These are phyloP conservation scores for Pugionium dolabratum DNA, from an alignment of 345 rosid species.

Conservation along the genomic window DNA sequence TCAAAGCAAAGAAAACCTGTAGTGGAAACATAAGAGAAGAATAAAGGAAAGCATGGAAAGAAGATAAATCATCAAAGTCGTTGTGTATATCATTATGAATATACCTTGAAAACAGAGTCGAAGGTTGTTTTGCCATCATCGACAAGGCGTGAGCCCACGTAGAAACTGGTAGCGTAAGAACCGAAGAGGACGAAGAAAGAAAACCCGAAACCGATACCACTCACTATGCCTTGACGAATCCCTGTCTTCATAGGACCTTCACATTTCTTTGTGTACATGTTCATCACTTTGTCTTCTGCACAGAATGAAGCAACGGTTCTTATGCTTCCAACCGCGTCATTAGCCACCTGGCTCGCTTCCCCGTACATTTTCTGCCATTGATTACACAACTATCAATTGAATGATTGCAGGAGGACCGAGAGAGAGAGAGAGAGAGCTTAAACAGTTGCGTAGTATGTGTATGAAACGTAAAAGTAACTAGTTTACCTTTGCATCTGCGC, in stretches of 20 bases:
- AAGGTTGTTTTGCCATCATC: constrained; percentile 54
- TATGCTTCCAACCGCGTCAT: constrained; percentile 85
- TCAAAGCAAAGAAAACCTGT: constrained; percentile 75
- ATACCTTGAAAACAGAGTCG: constrained; percentile 65
- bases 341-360: constrained; percentile 91
- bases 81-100: too few relatives aligned
- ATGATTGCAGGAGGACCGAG: too few relatives aligned
- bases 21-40: too few relatives aligned
- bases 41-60: background rate
- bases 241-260: constrained; percentile 78
- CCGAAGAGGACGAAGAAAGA: constrained; percentile 59
- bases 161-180: constrained; percentile 70
- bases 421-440: too few relatives aligned
- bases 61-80: background rate
- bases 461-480: background rate
- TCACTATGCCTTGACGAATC: constrained; percentile 64
- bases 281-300: constrained; percentile 83
- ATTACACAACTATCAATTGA: too few relatives aligned
- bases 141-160: constrained; percentile 73
- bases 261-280: constrained; percentile 68
- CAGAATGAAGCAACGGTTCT: constrained; percentile 90
- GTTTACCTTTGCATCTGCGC: constrained; percentile 78
- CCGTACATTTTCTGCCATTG: constrained; percentile 69
- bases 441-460: too few relatives aligned
- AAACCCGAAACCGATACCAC: constrained; percentile 70